Percentiles rank a stretch among this genome's conserved stretches.
Conservation (phyloP, 805 yeast genomes). For the Saccharomyces paradoxus region DNA sequence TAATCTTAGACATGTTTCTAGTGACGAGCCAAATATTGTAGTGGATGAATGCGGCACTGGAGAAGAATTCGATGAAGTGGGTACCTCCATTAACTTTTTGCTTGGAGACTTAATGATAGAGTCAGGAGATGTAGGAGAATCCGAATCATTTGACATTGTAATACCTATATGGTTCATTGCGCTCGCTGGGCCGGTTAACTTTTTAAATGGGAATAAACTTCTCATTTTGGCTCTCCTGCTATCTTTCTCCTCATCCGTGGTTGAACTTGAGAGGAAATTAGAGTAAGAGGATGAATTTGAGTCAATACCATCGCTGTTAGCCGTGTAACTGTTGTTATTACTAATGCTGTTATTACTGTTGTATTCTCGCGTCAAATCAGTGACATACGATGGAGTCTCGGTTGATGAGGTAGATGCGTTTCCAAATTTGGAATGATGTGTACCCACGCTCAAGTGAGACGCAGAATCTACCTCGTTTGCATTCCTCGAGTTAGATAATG, state of each 20-base stretch:
- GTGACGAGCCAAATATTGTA: constrained; percentile 57
- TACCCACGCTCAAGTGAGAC: constrained; percentile 4
- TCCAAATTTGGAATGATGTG: background rate
- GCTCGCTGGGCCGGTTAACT: constrained; percentile 13
- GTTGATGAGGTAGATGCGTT: background rate
- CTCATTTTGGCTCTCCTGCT: constrained; percentile 44
- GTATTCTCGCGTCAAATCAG: constrained; percentile 9
- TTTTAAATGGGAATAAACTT: constrained; percentile 52
- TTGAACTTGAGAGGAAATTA: background rate
- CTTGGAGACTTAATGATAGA: background rate
- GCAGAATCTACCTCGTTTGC: background rate
- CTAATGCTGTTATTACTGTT: background rate
- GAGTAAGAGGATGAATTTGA: background rate
- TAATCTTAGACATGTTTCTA: constrained; percentile 42
- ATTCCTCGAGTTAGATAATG: constrained; percentile 3
- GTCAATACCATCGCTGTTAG: background rate
- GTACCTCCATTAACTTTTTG: background rate
- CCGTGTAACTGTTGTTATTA: background rate
- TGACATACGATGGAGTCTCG: constrained; percentile 12
- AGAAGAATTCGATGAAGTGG: background rate
- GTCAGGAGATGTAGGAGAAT: background rate
- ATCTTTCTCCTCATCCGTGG: constrained; percentile 28
- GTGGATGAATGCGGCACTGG: constrained; percentile 4
- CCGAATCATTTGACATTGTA: background rate
- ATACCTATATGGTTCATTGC: background rate